Evolutionary conservation across 2,329 filamentous ascomycete species (phyloP), one percentile per base, ranked within the genome.

Genomic region (Apiospora malaysiana): DNA sequence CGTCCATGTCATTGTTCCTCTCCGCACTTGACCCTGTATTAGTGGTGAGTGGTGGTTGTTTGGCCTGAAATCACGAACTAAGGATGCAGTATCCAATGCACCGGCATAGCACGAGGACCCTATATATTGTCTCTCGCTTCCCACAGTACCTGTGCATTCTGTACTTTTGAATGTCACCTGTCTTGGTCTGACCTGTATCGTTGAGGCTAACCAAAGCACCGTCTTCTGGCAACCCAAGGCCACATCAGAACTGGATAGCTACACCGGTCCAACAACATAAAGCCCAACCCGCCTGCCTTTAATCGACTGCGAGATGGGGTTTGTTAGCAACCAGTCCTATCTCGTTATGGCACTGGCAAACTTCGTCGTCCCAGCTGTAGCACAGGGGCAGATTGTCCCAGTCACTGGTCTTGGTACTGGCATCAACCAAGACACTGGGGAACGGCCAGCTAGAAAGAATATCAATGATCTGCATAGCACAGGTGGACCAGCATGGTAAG

Each of bases 391-490:
- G 8, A 70, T 68, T 12, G 71, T 78, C 12, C 73, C 75, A 5
- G 73, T 79, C 8, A 73, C 71, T 43, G 77, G 77, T 18, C 69
- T 76, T 69, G 74, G 71, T 18, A 78, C 77, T 23, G 77, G 77
- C 6, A 73, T 79, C 40, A 69, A 75, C 45, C 66, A 73, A 32
- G 68, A 68, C 25, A 83, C 82, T 18, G 82, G 82, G 3, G 79
- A 82, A 67, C 79, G 82, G 37, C 87, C 87, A 8, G 70, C 79
- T 56, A 83, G 87, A 69, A 78, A 79, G 71, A 85, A 86, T 72
- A 85, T 89, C 72, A 85, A 86, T 73, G 79, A 82, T 6, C 75
- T 89, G 10, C 81, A 83, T 45, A 47, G 70, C 7, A 56, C 75
- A 67, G 74, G 74, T 4, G 77, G 76, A 0, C 78, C 77, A 40